These are phyloP conservation scores for Hysterangium stoloniferum DNA, from an alignment of 768 basidiomycete genomes.

Conservation along the genomic window DNA sequence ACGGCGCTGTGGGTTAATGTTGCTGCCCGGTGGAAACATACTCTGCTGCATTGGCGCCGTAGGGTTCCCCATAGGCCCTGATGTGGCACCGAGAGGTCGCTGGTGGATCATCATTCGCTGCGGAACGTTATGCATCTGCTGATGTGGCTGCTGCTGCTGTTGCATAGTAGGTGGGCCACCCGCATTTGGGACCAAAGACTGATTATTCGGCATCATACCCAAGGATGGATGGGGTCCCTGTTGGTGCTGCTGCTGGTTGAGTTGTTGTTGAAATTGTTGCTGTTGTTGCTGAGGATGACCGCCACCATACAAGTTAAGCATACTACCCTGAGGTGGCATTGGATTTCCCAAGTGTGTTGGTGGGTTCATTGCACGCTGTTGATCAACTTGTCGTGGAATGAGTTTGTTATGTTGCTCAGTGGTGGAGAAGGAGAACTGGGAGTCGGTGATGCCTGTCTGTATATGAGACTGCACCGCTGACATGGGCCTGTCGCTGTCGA, in stretches of 20 bases:
- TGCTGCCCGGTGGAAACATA: constrained; percentile 17
- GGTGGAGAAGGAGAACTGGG: neutral
- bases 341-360: neutral
- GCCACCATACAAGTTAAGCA: constrained; percentile 10
- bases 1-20: constrained; percentile 23
- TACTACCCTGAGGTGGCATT: neutral
- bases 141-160: constrained; percentile 24
- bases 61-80: constrained; percentile 21
- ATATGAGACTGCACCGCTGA: constrained; percentile 1
- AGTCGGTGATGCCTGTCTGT: neutral
- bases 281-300: constrained; percentile 25
- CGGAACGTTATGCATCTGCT: constrained; percentile 43
- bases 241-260: constrained; percentile 13
- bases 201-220: constrained; percentile 27
- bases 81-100: constrained; percentile 12
- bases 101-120: constrained; percentile 41
- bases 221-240: constrained; percentile 17
- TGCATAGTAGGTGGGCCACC: constrained; percentile 1
- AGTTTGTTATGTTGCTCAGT: neutral
- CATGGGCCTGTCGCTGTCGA: neutral
- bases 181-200: neutral
- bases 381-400: neutral
- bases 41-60: constrained; percentile 6
- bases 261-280: constrained; percentile 29
- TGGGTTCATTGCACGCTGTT: neutral